Evolutionary conservation across 495 filamentous ascomycete genomes (phyloP).

Genomic region (Staphylotrichum longicolle): DNA sequence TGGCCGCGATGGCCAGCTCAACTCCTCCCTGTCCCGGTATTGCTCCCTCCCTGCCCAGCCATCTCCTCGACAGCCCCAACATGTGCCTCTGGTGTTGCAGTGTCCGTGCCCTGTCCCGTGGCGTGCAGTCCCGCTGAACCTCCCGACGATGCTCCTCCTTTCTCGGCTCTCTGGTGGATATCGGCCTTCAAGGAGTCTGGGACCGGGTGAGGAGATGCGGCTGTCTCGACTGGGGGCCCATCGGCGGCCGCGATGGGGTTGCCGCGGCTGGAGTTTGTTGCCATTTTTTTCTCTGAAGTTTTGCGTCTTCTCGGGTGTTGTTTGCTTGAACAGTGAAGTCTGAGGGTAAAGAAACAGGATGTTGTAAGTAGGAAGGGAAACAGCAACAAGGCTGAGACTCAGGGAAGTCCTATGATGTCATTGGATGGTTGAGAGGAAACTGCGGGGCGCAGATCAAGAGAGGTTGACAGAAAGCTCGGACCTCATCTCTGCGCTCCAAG

Average conservation of each 20-base stretch:
- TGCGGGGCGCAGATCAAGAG: too few species aligned
- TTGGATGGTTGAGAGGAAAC: neutral
- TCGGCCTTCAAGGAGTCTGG: conserved; percentile 22
- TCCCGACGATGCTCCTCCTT: neutral
- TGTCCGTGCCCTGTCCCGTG: neutral
- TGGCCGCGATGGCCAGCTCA: too few species aligned
- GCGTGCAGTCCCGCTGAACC: conserved; percentile 3
- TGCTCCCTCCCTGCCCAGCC: neutral
- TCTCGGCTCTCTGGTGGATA: conserved; percentile 7
- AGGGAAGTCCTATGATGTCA: neutral
- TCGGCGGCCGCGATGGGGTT: conserved; percentile 32
- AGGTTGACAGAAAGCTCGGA: too few species aligned
- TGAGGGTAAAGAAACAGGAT: too few species aligned
- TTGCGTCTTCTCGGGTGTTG: neutral
- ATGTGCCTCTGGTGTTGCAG: neutral
- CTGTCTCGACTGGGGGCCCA: conserved; percentile 18
- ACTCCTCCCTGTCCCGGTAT: neutral
- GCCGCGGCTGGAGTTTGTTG: conserved; percentile 34
- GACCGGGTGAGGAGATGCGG: conserved; percentile 13
- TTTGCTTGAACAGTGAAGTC: neutral
- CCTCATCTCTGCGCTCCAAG: too few species aligned
- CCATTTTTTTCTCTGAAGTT: conserved; percentile 22
- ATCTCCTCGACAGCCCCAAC: conserved; percentile 9
- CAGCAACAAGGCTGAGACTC: too few species aligned
- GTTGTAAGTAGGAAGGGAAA: too few species aligned